These are phyloP conservation scores for Cladobotryum mycophilum DNA, from an alignment of 2,329 filamentous ascomycete genomes.

Conservation along the genomic window DNA sequence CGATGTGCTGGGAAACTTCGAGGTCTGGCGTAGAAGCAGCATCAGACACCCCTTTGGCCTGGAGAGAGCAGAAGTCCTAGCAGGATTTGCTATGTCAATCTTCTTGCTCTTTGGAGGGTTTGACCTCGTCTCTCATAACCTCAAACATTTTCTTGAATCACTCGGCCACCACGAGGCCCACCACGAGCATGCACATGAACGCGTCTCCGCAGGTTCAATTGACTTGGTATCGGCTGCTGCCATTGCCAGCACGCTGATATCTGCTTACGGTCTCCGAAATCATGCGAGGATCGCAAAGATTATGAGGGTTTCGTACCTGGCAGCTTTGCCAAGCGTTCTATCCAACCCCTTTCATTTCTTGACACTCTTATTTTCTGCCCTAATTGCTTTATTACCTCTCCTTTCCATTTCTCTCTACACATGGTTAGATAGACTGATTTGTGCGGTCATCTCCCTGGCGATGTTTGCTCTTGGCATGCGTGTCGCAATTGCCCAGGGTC, in stretches of 20 bases:
- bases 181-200: slow-evolving; percentile 58
- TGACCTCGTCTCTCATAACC: slow-evolving; percentile 86
- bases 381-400: slow-evolving; percentile 76
- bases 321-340: slow-evolving; percentile 75
- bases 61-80: slow-evolving; percentile 86
- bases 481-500: slow-evolving; percentile 76
- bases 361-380: slow-evolving; percentile 76
- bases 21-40: slow-evolving; percentile 90
- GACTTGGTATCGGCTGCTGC: slow-evolving; percentile 77
- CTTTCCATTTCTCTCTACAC: slow-evolving; percentile 74
- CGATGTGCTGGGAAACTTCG: slow-evolving; percentile 92
- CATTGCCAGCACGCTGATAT: slow-evolving; percentile 75
- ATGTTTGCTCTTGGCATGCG: slow-evolving; percentile 87
- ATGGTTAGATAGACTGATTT: slow-evolving; percentile 78
- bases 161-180: slow-evolving; percentile 60
- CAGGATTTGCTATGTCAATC: slow-evolving; percentile 92
- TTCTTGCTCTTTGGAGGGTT: slow-evolving; percentile 96
- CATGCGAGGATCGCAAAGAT: slow-evolving; percentile 87
- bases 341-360: slow-evolving; percentile 94
- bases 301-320: slow-evolving; percentile 79
- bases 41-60: slow-evolving; percentile 92
- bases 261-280: slow-evolving; percentile 80
- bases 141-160: slow-evolving; percentile 83
- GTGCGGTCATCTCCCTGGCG: slow-evolving; percentile 70
- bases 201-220: slow-evolving; percentile 67